A percentile compares a stretch with the other conserved stretches of the same genome.
Evolutionary conservation across 176 grass and related monocot genomes (phyloP).

Genomic region (Eleusine indica): DNA sequence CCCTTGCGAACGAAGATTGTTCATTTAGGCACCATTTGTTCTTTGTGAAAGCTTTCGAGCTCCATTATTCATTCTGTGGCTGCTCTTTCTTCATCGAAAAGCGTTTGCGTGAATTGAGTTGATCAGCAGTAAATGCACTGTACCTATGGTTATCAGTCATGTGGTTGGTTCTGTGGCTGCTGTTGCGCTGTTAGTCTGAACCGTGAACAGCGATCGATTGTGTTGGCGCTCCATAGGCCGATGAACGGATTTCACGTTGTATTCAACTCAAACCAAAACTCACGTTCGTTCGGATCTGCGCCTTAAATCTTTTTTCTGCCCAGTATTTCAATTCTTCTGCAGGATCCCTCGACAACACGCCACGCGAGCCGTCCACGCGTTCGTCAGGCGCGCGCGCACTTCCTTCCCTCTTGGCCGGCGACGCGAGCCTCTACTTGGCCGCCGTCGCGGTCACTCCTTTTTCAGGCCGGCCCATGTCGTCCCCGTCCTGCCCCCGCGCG

Average conservation of each 20-base stretch:
- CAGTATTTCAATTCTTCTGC: too few species aligned
- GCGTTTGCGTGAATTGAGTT: too few species aligned
- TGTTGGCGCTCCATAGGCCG: background rate
- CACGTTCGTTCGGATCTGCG: too few species aligned
- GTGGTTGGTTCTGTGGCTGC: background rate
- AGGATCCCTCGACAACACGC: background rate
- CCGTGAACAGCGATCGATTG: background rate
- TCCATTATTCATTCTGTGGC: background rate
- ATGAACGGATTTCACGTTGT: background rate
- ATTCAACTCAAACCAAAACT: background rate
- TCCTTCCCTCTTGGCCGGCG: background rate
- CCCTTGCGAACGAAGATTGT: too few species aligned
- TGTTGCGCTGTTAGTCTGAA: background rate
- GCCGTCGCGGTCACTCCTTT: slow-evolving; percentile 19
- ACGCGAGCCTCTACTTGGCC: slow-evolving; percentile 10
- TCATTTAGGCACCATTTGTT: background rate
- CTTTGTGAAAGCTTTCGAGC: background rate
- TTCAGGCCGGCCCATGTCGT: background rate
- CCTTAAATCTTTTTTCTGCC: too few species aligned
- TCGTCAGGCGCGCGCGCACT: background rate
- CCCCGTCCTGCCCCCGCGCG: background rate
- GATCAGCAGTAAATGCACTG: too few species aligned
- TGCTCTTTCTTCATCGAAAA: background rate
- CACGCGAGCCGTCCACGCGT: slow-evolving; percentile 1
- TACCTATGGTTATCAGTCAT: background rate